These are phyloP conservation scores for Coemansia sp. DNA, from an alignment of 192 early-diverging fungal genomes.

Conservation along the genomic window DNA sequence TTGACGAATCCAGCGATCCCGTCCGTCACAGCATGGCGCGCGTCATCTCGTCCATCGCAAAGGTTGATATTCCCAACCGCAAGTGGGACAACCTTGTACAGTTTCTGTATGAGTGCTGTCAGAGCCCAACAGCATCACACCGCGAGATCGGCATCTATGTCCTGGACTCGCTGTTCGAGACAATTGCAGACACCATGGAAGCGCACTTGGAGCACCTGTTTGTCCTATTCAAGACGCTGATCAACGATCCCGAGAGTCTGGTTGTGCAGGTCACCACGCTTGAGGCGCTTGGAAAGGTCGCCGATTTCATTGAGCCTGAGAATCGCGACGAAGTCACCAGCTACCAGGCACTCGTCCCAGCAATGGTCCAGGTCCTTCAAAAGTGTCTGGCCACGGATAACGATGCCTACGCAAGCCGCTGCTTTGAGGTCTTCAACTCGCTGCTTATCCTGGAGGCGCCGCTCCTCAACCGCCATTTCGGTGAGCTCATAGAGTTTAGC, in stretches of 20 bases:
- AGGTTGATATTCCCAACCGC: conserved; percentile 73
- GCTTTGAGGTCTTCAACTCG: conserved; percentile 87
- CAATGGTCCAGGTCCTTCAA: conserved; percentile 84
- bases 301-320: conserved; percentile 76
- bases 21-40: conserved; percentile 79
- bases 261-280: conserved; percentile 79
- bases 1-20: conserved; percentile 67
- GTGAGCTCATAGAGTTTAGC: conserved; percentile 81
- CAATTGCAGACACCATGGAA: conserved; percentile 64
- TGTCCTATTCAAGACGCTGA: conserved; percentile 68
- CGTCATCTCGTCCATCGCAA: conserved; percentile 87
- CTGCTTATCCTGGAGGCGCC: conserved; percentile 80
- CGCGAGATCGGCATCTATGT: conserved; percentile 86
- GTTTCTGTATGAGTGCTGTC: conserved; percentile 80
- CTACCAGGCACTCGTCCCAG: conserved; percentile 74
- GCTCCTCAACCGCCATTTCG: conserved; percentile 74
- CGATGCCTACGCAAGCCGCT: conserved; percentile 72
- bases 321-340: conserved; percentile 67
- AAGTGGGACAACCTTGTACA: conserved; percentile 77
- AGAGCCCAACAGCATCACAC: conserved; percentile 67
- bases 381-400: conserved; percentile 72
- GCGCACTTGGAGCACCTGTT: conserved; percentile 68
- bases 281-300: conserved; percentile 77
- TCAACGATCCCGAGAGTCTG: conserved; percentile 82
- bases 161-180: conserved; percentile 85